Conservation (phyloP, 2,329 filamentous ascomycete species). For the Pseudocercospora eumusae region DNA sequence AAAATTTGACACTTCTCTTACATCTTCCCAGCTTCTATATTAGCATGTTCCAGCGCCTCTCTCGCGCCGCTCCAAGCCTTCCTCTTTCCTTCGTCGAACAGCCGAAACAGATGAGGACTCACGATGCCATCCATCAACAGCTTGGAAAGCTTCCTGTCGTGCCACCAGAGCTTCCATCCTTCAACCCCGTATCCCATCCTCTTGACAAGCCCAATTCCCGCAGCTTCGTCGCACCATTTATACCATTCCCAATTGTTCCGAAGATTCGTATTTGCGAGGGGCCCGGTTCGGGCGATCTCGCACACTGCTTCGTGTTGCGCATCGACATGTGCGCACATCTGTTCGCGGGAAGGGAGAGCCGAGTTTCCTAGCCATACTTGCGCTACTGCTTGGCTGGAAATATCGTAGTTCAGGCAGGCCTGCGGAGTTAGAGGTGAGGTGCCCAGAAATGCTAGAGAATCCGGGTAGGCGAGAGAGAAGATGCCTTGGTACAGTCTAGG, state of each 20-base stretch:
- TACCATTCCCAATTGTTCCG: slow-evolving; percentile 21
- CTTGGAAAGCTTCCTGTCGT: slow-evolving; percentile 13
- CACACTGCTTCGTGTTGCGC: slow-evolving; percentile 13
- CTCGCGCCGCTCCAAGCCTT: slow-evolving; percentile 12
- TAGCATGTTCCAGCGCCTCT: background rate
- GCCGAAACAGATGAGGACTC: slow-evolving; percentile 17
- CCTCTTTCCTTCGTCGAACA: slow-evolving; percentile 18
- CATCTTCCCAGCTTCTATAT: background rate
- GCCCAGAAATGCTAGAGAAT: slow-evolving; percentile 18
- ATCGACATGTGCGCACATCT: slow-evolving; percentile 17
- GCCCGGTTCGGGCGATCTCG: slow-evolving; percentile 13
- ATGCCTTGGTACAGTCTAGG: slow-evolving; percentile 18
- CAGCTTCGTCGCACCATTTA: slow-evolving; percentile 19
- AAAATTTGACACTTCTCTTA: no score
- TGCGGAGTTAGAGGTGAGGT: slow-evolving; percentile 13
- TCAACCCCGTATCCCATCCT: slow-evolving; percentile 8
- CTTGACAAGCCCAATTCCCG: slow-evolving; percentile 14
- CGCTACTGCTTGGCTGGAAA: slow-evolving; percentile 14
- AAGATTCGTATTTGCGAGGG: slow-evolving; percentile 15
- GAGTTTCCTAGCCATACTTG: slow-evolving; percentile 20
- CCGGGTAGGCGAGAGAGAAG: slow-evolving; percentile 14
- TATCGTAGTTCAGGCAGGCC: slow-evolving; percentile 20
- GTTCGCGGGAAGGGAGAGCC: background rate
- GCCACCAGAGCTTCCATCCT: slow-evolving; percentile 20
- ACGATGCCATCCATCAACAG: slow-evolving; percentile 16